Percentiles rank a stretch among this genome's conserved stretches.
phyloP scores from a whole-genome alignment of 2,329 filamentous ascomycete genomes.

The Fusarium mangiferae region DNA sequence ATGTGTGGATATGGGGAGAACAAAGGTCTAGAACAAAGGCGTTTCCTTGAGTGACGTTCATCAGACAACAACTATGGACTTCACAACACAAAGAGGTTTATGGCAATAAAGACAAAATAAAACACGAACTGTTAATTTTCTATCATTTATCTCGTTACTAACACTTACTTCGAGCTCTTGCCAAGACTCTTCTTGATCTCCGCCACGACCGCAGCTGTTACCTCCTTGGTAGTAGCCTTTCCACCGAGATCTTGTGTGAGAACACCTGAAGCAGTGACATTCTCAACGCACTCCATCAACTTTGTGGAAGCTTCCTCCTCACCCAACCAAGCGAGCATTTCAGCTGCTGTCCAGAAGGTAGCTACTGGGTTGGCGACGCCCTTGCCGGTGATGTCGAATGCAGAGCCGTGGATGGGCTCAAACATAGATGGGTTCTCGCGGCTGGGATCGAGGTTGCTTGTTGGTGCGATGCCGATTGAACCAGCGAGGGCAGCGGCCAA shows the following conservation, averaged over 20 bases:
- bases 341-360: constrained; percentile 68
- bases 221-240: constrained; percentile 49
- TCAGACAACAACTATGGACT: neutral
- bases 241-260: constrained; percentile 66
- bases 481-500: constrained; percentile 76
- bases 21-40: neutral
- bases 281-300: constrained; percentile 63
- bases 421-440: constrained; percentile 67
- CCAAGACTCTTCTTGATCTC: constrained; percentile 34
- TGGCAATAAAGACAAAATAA: neutral
- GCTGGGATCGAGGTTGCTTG: constrained; percentile 72
- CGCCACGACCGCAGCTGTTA: constrained; percentile 48
- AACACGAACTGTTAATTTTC: neutral
- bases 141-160: neutral
- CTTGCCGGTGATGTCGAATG: constrained; percentile 68
- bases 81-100: neutral
- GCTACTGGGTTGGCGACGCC: constrained; percentile 67
- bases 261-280: constrained; percentile 62
- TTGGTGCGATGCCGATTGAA: constrained; percentile 77
- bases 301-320: constrained; percentile 60
- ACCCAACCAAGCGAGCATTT: constrained; percentile 68
- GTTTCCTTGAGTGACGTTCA: neutral
- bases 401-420: constrained; percentile 69
- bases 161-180: constrained; percentile 3
- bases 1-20: neutral